A percentile compares a stretch with the other conserved stretches of the same genome.
Evolutionary conservation across 305 asterid genomes (phyloP).

Genomic region (Coffea humblotiana): DNA sequence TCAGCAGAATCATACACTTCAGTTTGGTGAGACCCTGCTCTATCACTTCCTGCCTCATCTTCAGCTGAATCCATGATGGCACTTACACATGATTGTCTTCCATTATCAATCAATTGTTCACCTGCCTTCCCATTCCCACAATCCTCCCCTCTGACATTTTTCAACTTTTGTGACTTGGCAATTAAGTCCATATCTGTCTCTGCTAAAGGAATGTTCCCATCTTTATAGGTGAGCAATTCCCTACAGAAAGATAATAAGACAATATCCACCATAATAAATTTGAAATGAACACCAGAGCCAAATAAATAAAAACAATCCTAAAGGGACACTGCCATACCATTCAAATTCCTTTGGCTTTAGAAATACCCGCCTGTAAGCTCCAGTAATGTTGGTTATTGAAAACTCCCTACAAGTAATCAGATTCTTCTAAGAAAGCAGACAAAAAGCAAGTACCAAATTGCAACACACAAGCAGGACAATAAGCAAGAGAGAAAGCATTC

Average conservation of each 20-base stretch:
- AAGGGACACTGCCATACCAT: constrained; percentile 53
- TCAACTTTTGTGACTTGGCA: constrained; percentile 39
- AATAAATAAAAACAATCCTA: constrained; percentile 4
- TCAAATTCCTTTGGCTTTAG: constrained; percentile 84
- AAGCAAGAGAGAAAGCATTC: constrained; percentile 1
- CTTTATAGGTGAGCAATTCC: constrained; percentile 74
- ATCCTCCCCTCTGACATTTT: constrained; percentile 26
- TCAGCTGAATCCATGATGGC: constrained; percentile 30
- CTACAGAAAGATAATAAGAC: constrained; percentile 36
- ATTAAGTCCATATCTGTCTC: constrained; percentile 78
- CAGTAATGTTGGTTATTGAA: constrained; percentile 81
- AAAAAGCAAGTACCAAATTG: neutral
- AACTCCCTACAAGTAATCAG: constrained; percentile 55
- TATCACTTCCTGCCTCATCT: constrained; percentile 29
- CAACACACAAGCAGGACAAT: neutral
- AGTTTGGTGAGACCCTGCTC: constrained; percentile 27
- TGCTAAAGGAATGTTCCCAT: constrained; percentile 65
- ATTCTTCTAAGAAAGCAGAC: neutral
- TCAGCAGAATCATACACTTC: constrained; percentile 34
- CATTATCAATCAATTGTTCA: constrained; percentile 22
- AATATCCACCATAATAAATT: constrained; percentile 8
- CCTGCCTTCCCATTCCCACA: constrained; percentile 29
- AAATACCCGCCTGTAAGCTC: constrained; percentile 87
- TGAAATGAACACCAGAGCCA: constrained; percentile 14
- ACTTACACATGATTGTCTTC: constrained; percentile 26